These are phyloP conservation scores for Graphilbum fragrans DNA, from an alignment of 2,329 filamentous ascomycete genomes.

Conservation along the genomic window DNA sequence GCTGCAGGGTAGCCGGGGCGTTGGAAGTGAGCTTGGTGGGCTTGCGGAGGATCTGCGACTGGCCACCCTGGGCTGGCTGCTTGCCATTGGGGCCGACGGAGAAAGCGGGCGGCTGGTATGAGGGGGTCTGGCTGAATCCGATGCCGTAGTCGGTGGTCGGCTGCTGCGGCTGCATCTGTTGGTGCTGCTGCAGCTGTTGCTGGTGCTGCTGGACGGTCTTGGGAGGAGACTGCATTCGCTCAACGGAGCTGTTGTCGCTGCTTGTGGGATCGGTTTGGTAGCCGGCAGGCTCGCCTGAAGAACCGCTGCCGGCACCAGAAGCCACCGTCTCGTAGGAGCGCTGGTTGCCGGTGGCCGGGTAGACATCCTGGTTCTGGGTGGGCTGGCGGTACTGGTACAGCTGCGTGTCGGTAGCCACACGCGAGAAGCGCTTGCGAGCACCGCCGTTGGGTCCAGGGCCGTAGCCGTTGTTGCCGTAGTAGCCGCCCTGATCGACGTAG, in stretches of 20 bases:
- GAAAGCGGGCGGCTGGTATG: slow-evolving; percentile 29
- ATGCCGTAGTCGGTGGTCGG: slow-evolving; percentile 55
- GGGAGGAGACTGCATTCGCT: slow-evolving; percentile 50
- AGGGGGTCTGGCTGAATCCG: slow-evolving; percentile 31
- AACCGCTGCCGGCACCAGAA: slow-evolving; percentile 61
- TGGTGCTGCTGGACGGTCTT: slow-evolving; percentile 23
- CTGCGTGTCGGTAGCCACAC: slow-evolving; percentile 36
- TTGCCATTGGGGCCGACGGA: slow-evolving; percentile 14
- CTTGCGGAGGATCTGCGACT: slow-evolving; percentile 10
- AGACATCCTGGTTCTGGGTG: slow-evolving; percentile 31
- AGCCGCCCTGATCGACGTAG: slow-evolving; percentile 31
- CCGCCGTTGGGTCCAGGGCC: slow-evolving; percentile 15
- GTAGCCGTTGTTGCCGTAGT: slow-evolving; percentile 20
- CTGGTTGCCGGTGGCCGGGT: slow-evolving; percentile 51
- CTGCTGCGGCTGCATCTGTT: slow-evolving; percentile 23
- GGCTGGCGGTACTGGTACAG: slow-evolving; percentile 24
- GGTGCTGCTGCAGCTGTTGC: slow-evolving; percentile 8
- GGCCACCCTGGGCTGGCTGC: not conserved
- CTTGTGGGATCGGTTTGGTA: slow-evolving; percentile 77
- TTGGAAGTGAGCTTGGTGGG: slow-evolving; percentile 18
- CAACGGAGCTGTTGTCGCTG: slow-evolving; percentile 86
- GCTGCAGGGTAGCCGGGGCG: slow-evolving; percentile 12
- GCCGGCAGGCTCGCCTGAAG: slow-evolving; percentile 59
- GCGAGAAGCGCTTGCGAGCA: slow-evolving; percentile 21
- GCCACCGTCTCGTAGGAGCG: slow-evolving; percentile 80